phyloP scores from a whole-genome alignment of 257 asterid genomes.

The Solanum chmielewskii region DNA sequence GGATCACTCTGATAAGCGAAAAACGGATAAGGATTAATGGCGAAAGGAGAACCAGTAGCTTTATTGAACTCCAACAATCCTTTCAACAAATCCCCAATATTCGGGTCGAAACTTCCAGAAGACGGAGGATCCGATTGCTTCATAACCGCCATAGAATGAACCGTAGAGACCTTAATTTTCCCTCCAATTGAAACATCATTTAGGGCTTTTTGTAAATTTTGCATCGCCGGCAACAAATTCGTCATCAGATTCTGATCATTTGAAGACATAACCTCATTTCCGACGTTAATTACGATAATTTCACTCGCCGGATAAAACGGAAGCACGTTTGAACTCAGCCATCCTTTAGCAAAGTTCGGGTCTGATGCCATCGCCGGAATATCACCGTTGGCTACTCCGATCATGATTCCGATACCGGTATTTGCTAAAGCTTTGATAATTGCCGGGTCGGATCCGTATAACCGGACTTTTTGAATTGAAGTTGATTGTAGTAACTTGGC shows the following conservation, averaged over 20 bases:
- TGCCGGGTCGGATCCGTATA: conserved; percentile 52
- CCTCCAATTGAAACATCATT: conserved; percentile 30
- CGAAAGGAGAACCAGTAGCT: conserved; percentile 51
- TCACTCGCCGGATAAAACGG: conserved; percentile 58
- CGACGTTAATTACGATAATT: conserved; percentile 40
- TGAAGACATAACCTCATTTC: conserved; percentile 54
- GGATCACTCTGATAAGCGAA: conserved; percentile 68
- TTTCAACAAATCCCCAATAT: conserved; percentile 38
- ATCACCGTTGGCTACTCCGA: conserved; percentile 53
- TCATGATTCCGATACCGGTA: conserved; percentile 48
- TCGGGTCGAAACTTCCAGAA: conserved; percentile 43
- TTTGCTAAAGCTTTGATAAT: conserved; percentile 46
- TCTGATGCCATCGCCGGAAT: conserved; percentile 54
- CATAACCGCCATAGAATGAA: conserved; percentile 58
- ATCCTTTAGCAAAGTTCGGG: conserved; percentile 30
- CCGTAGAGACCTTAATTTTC: conserved; percentile 57
- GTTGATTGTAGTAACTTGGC: conserved; percentile 45
- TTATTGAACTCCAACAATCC: conserved; percentile 43
- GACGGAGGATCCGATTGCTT: conserved; percentile 60
- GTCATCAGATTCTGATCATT: conserved; percentile 43
- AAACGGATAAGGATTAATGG: conserved; percentile 64
- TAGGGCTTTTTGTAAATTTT: conserved; percentile 42
- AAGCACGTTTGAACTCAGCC: conserved; percentile 35
- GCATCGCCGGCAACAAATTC: conserved; percentile 61
- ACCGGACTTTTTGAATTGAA: conserved; percentile 36